phyloP scores from a whole-genome alignment of 2,329 filamentous ascomycete species.

The Zymoseptoria pseudotritici region DNA sequence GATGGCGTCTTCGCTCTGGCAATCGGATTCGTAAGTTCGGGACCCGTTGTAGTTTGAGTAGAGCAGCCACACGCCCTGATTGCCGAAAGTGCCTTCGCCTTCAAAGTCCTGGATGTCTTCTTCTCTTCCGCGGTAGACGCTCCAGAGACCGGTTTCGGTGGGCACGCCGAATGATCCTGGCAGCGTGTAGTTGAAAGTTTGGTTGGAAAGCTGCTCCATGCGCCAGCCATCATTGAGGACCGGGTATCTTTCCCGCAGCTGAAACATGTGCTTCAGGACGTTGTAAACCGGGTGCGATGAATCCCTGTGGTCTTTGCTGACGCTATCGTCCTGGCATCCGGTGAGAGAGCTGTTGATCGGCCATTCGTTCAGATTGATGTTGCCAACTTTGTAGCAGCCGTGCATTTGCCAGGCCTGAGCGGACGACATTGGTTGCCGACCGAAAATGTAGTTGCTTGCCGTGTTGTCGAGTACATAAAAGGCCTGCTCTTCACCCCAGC shows the following conservation, averaged over 20 bases:
- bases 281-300: constrained; percentile 55
- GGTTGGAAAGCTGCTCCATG: constrained; percentile 49
- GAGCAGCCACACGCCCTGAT: constrained; percentile 46
- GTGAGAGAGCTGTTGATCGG: constrained; percentile 47
- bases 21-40: constrained; percentile 51
- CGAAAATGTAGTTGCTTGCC: constrained; percentile 58
- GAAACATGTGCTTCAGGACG: constrained; percentile 55
- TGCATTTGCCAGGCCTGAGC: constrained; percentile 57
- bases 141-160: constrained; percentile 56
- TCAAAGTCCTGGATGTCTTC: constrained; percentile 47
- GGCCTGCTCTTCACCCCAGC: constrained; percentile 60
- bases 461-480: constrained; percentile 59
- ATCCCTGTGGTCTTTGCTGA: constrained; percentile 56
- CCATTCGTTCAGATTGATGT: constrained; percentile 51
- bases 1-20: constrained; percentile 44
- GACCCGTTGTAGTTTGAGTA: constrained; percentile 45
- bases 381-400: constrained; percentile 53
- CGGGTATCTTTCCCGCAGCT: constrained; percentile 50
- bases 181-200: constrained; percentile 44
- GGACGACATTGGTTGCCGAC: constrained; percentile 55
- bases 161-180: constrained; percentile 46
- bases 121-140: constrained; percentile 47
- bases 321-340: constrained; percentile 51
- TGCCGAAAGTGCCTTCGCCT: constrained; percentile 30
- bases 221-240: constrained; percentile 54